Evolutionary conservation across 352 stramenopile species (phyloP).

Genomic region (Thalassiosira hispida): DNA sequence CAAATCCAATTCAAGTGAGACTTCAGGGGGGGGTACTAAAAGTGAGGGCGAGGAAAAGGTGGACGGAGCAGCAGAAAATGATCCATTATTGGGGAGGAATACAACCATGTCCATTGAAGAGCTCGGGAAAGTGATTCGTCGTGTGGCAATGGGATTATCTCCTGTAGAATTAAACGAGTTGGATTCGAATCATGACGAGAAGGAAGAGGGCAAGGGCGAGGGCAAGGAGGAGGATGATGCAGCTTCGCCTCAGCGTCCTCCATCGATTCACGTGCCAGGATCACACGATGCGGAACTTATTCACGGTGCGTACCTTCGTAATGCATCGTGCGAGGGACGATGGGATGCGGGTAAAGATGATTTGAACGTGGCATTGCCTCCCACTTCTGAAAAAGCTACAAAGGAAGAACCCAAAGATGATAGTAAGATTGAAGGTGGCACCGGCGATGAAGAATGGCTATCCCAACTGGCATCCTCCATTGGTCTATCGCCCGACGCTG

Average conservation of each 20-base stretch:
- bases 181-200: neutral
- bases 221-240: neutral
- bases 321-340: conserved; percentile 73
- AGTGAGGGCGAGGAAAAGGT: neutral
- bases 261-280: conserved; percentile 53
- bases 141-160: conserved; percentile 44
- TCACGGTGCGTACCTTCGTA: conserved; percentile 67
- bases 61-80: neutral
- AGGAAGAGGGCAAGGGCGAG: neutral
- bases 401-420: neutral
- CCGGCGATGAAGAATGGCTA: conserved; percentile 50
- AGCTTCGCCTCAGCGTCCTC: conserved; percentile 4
- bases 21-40: neutral
- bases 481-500: conserved; percentile 25
- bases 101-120: conserved; percentile 42
- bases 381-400: neutral
- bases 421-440: neutral
- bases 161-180: conserved; percentile 20
- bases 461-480: conserved; percentile 44
- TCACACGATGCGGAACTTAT: conserved; percentile 74
- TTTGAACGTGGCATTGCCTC: conserved; percentile 71
- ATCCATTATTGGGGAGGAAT: neutral
- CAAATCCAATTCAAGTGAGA: neutral
- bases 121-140: conserved; percentile 32
- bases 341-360: conserved; percentile 80